Evolutionary conservation across 441 rosid species (phyloP).

Genomic region (Adansonia rubrostipa): DNA sequence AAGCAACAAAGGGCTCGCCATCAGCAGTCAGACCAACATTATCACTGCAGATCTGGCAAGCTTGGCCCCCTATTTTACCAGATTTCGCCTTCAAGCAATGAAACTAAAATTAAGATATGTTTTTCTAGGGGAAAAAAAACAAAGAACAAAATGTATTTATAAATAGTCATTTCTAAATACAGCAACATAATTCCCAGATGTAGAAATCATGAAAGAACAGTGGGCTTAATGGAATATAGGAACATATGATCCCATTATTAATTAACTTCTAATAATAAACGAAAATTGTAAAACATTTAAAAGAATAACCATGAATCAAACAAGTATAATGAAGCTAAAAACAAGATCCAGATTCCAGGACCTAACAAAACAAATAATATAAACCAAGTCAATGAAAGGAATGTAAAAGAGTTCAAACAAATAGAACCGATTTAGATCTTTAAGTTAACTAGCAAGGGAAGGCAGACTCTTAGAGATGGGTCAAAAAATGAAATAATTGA

Average conservation of each 20-base stretch:
- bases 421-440: not conserved
- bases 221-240: not conserved
- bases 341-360: slow-evolving; percentile 17
- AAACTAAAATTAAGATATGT: not conserved
- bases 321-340: slow-evolving; percentile 5
- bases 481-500: not conserved
- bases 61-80: slow-evolving; percentile 59
- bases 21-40: slow-evolving; percentile 63
- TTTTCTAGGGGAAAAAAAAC: not conserved
- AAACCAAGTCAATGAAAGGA: slow-evolving; percentile 1
- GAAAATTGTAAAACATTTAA: not conserved
- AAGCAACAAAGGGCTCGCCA: slow-evolving; percentile 78
- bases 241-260: slow-evolving; percentile 7
- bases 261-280: slow-evolving; percentile 8
- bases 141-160: slow-evolving; percentile 7
- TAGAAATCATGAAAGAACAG: slow-evolving; percentile 13
- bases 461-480: slow-evolving; percentile 3
- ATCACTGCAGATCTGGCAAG: slow-evolving; percentile 92
- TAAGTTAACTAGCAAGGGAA: not conserved
- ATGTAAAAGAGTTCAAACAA: not conserved
- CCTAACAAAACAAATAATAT: not conserved
- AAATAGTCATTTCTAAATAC: not conserved
- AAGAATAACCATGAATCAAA: not conserved
- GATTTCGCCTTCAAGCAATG: slow-evolving; percentile 49
- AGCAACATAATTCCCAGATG: slow-evolving; percentile 8